Conservation (phyloP, 495 filamentous ascomycete species). For the Neurospora terricola region DNA sequence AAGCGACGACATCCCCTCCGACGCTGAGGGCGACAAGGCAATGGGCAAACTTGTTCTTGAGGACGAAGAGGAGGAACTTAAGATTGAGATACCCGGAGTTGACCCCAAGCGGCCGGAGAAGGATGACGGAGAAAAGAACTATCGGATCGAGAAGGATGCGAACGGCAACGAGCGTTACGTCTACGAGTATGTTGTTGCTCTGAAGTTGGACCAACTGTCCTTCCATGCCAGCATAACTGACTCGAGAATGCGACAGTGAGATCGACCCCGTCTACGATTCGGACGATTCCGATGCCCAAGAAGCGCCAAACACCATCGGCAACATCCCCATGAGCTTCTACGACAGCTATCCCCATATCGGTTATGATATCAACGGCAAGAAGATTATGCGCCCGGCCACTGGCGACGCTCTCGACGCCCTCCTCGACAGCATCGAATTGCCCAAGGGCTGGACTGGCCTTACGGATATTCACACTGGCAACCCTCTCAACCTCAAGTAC, state of each 20-base stretch:
- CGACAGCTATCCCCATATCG: slow-evolving; percentile 85
- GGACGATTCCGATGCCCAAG: slow-evolving; percentile 79
- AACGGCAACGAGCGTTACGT: slow-evolving; percentile 43
- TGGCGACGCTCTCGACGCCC: slow-evolving; percentile 84
- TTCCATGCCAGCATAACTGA: slow-evolving; percentile 4
- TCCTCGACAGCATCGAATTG: slow-evolving; percentile 94
- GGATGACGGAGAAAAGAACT: slow-evolving; percentile 40
- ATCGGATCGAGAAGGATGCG: slow-evolving; percentile 46
- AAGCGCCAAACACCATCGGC: slow-evolving; percentile 80
- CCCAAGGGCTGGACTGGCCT: slow-evolving; percentile 97
- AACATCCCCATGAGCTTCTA: slow-evolving; percentile 92
- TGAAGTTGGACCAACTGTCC: background rate
- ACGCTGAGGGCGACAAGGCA: slow-evolving; percentile 34
- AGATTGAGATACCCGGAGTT: slow-evolving; percentile 25
- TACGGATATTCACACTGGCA: slow-evolving; percentile 85
- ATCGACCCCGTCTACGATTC: slow-evolving; percentile 95
- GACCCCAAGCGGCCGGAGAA: slow-evolving; percentile 19
- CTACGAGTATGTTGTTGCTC: slow-evolving; percentile 39
- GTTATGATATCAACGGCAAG: slow-evolving; percentile 97
- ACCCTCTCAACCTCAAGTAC: slow-evolving; percentile 62
- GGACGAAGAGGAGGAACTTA: slow-evolving; percentile 8
- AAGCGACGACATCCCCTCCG: slow-evolving; percentile 50
- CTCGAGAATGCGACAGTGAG: slow-evolving; percentile 46
- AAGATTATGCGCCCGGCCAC: slow-evolving; percentile 93
- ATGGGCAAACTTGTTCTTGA: slow-evolving; percentile 21